Conservation (phyloP, 73 alveolate species). For the Paramecium primaurelia region DNA sequence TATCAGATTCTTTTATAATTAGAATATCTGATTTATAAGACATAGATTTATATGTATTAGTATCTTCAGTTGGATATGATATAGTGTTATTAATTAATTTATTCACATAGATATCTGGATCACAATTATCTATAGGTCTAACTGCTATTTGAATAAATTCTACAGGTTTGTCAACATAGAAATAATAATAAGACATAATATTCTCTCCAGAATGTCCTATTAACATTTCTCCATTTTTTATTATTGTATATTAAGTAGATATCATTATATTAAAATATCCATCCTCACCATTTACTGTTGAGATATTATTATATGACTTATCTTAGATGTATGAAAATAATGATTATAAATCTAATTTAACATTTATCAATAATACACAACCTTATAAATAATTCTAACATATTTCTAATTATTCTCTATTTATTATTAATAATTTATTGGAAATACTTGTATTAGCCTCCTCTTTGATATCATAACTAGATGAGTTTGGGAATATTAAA, state of each 20-base stretch:
- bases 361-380: not conserved
- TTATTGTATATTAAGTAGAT: not conserved
- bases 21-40: not conserved
- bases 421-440: not conserved
- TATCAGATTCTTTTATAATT: not conserved
- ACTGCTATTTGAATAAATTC: not conserved
- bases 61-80: not conserved
- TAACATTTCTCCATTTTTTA: not conserved
- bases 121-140: not conserved
- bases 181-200: not conserved
- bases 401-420: not conserved
- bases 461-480: not conserved
- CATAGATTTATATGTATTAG: not conserved
- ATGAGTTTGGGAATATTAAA: not conserved
- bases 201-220: not conserved
- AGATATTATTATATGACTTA: not conserved
- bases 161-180: not conserved
- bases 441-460: not conserved
- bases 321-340: not conserved
- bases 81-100: not conserved
- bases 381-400: not conserved
- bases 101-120: slow-evolving; percentile 22
- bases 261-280: slow-evolving; percentile 19
- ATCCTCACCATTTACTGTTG: not conserved
- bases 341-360: not conserved